Base-by-base conservation (phyloP, 1,284 basidiomycete species). In the Trichosporon ovoides region DNA sequence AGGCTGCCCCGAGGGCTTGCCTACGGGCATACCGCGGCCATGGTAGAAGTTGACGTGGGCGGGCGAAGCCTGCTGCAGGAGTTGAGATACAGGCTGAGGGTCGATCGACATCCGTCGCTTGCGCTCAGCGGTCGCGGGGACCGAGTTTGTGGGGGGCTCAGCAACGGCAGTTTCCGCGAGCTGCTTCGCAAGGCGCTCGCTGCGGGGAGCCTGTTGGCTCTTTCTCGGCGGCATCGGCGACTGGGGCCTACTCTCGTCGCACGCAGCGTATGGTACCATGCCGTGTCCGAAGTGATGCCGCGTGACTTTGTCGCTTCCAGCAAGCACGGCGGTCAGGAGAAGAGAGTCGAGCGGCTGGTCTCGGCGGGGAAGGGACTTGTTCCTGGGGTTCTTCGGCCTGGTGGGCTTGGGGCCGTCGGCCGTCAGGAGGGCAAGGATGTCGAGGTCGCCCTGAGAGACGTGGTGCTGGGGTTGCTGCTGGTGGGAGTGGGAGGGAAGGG, bases 401-500 rank as follows among this genome's bases (percentile, higher is more conserved):
- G n/a, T n/a, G 34, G 48, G 24, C 11, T 61, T 56, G 35, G 68
- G 49, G 40, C 57, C 53, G 55, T 72, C 69, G 5, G 67, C 63
- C 7, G 73, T 74, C 50, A 76, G 69, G 34, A 74, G 60, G 37
- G 65, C 51, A 46, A 76, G 65, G n/a, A 76, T 40, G 61, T 73
- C 74, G 38, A 74, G 56, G 57, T 76, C 74, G 36, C 62, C 67
- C 56, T 73, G 70, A 28, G 66, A 61, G 16, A 65, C 55, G 28
- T 18, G 57, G 53, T 58, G 57, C 10, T 53, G 53, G n/a, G 19
- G 48, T n/a, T n/a, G n/a, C 19, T 83, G 62, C 79, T 74, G 65
- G 86, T 83, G 75, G 85, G 84, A 79, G 85, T 85, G 64, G 84
- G 80, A 28, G 76, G 64, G 19, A 80, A 74, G 49, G 74, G 78